Base-by-base conservation (phyloP, 139 green algal species). In the Pleodorina starrii region DNA sequence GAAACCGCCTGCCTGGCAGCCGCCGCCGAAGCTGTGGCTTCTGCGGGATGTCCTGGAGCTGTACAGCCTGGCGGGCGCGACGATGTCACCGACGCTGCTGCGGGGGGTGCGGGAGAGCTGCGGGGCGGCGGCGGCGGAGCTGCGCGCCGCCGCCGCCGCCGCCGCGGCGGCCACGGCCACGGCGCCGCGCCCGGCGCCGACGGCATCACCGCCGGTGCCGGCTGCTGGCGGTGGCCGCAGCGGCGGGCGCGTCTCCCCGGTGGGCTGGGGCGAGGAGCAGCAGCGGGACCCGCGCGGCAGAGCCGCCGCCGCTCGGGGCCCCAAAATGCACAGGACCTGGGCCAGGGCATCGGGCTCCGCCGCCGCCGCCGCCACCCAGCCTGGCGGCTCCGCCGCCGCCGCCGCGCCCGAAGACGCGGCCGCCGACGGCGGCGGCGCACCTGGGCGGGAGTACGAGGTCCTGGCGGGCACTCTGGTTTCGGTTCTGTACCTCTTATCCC, bases 31-130 rank as follows among this genome's bases (percentile, higher is more conserved):
- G 57, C 60, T 87, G 29, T 87, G 81, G 81, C 60, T 48, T 59
- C 32, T 77, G 17, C 60, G 81, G 5, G 79, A 86, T 27, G 40
- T 86, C 27, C 38, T 86, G 57, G 79, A 86, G 79, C 54, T 86
- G 38, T 59, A 86, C 57, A 35, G 4, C 40, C 36, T 23, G n/a
- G 43, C 23, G 17, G 42, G 0, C 2, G n/a, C 27, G 60, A 6
- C n/a, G 81, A 42, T n/a, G 59, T 25, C 81, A 29, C 60, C 42
- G 23, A 42, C 7, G 5, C 17, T 78, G 29, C 6, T 48, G 81
- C 38, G 27, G 6, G 42, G 36, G 43, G 19, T 87, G 43, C 42
- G 44, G 12, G 40, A 46, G 12, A 16, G 42, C 1, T 87, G 81
- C 60, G 19, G 10, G 43, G 60, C 16, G n/a, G 43, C 81, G 60